Percentiles rank a stretch among this genome's conserved stretches.
Evolutionary conservation across 805 yeast genomes (phyloP).

Genomic region (Yarrowia bubula): DNA sequence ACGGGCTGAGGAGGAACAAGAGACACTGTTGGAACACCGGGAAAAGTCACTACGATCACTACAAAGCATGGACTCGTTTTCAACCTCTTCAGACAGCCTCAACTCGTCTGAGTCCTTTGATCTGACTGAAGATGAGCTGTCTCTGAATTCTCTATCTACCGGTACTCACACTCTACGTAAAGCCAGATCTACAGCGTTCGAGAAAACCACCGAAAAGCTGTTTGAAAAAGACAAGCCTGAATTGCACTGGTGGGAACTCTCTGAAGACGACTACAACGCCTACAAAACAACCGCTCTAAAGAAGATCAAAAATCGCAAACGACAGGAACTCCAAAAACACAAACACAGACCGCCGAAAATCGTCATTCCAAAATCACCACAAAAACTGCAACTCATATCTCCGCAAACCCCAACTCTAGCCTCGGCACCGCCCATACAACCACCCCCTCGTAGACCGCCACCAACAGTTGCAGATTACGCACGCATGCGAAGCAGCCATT

Average conservation of each 20-base stretch:
- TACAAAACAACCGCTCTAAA: not conserved
- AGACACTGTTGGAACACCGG: not conserved
- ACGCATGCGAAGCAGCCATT: not conserved
- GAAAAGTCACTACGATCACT: not conserved
- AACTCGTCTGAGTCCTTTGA: not conserved
- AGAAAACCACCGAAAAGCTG: not conserved
- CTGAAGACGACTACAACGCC: conserved; percentile 8
- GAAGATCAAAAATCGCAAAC: not conserved
- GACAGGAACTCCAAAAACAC: not conserved
- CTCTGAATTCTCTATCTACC: too few relatives aligned
- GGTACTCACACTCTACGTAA: not conserved
- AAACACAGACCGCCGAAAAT: not conserved
- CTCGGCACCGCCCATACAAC: not conserved
- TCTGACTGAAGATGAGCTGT: too few relatives aligned
- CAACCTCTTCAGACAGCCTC: not conserved
- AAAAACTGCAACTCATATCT: not conserved
- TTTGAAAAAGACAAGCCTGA: too few relatives aligned
- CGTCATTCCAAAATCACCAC: not conserved
- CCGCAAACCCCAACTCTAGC: not conserved
- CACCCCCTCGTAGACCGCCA: not conserved
- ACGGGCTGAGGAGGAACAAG: not conserved
- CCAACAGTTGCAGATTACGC: conserved; percentile 1
- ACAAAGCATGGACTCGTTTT: not conserved
- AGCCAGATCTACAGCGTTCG: not conserved
- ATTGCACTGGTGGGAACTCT: not conserved